Conservation (phyloP, 2,329 filamentous ascomycete species). For the Sporothrix humicola region DNA sequence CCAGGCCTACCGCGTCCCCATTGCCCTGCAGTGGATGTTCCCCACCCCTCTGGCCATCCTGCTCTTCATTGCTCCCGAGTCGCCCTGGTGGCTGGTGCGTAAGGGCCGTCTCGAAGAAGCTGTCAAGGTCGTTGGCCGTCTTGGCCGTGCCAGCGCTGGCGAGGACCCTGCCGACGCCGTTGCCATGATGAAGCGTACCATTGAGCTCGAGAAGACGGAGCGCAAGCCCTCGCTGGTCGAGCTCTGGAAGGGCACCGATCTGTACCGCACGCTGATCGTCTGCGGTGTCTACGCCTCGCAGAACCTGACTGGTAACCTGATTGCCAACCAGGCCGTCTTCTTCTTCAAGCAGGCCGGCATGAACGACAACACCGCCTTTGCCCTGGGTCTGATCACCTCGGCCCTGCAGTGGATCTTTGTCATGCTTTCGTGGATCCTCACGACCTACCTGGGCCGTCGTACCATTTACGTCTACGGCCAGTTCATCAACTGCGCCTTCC, state of each 20-base stretch:
- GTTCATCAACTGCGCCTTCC: slow-evolving; percentile 35
- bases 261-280: slow-evolving; percentile 59
- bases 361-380: slow-evolving; percentile 59
- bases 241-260: slow-evolving; percentile 61
- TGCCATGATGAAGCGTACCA: slow-evolving; percentile 64
- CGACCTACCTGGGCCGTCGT: slow-evolving; percentile 46
- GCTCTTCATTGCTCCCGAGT: slow-evolving; percentile 58
- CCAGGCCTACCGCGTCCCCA: slow-evolving; percentile 56
- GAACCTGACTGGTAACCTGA: slow-evolving; percentile 66
- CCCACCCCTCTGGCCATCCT: slow-evolving; percentile 59
- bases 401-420: slow-evolving; percentile 66
- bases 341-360: slow-evolving; percentile 69
- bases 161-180: slow-evolving; percentile 45
- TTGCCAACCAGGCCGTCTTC: slow-evolving; percentile 67
- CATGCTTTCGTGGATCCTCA: slow-evolving; percentile 71
- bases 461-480: slow-evolving; percentile 38
- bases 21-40: slow-evolving; percentile 65
- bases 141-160: slow-evolving; percentile 52
- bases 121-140: slow-evolving; percentile 54
- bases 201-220: slow-evolving; percentile 58
- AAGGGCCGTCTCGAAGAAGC: slow-evolving; percentile 55
- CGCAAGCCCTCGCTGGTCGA: slow-evolving; percentile 57
- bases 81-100: slow-evolving; percentile 62
- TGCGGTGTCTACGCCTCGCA: slow-evolving; percentile 64
- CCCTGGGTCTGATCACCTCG: slow-evolving; percentile 68